phyloP scores from a whole-genome alignment of 495 filamentous ascomycete species.

The Aspergillus sparsus region DNA sequence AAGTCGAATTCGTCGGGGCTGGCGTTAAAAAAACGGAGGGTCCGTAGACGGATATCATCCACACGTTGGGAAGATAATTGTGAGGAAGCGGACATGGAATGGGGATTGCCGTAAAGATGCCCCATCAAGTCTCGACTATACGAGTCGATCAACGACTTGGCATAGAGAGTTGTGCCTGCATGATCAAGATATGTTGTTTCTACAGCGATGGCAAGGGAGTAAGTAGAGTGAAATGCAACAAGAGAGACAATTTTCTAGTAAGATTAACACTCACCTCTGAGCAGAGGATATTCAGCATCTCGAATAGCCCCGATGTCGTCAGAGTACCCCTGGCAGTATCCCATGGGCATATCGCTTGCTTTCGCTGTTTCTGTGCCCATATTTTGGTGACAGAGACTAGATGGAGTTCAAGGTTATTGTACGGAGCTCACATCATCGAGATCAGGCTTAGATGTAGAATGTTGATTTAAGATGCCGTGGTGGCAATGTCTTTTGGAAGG shows the following conservation, averaged over 20 bases:
- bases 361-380: neutral
- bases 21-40: constrained; percentile 80
- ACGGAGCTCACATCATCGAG: constrained; percentile 2
- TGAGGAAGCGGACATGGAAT: constrained; percentile 81
- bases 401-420: neutral
- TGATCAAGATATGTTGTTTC: constrained; percentile 87
- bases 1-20: constrained; percentile 82
- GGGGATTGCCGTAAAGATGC: constrained; percentile 87
- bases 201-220: constrained; percentile 29
- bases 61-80: constrained; percentile 71
- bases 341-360: neutral
- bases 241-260: too few relatives aligned
- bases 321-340: constrained; percentile 56
- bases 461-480: neutral
- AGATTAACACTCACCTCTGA: constrained; percentile 59
- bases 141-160: constrained; percentile 76
- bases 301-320: constrained; percentile 67
- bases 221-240: neutral
- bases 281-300: constrained; percentile 75
- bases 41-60: constrained; percentile 71
- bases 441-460: constrained; percentile 7
- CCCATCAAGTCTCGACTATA: constrained; percentile 75
- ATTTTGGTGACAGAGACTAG: neutral
- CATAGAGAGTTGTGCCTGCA: constrained; percentile 81
- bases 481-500: constrained; percentile 9